Conservation (phyloP, 2,329 filamentous ascomycete genomes). For the Microcera coccophila region DNA sequence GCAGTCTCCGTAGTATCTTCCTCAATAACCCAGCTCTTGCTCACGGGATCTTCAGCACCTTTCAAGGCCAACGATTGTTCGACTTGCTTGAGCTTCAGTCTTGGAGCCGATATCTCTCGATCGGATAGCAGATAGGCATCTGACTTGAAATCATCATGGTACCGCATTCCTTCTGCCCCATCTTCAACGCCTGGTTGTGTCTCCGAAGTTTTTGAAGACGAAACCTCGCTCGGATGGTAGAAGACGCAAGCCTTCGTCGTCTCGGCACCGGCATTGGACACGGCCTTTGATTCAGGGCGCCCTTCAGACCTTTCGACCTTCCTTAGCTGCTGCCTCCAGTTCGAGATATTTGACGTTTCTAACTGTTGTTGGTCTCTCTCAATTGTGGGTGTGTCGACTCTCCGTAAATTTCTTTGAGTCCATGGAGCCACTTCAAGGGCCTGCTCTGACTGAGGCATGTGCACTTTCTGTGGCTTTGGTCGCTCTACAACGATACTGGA, state of each 20-base stretch:
- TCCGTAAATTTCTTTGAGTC: not conserved
- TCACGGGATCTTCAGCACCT: constrained; percentile 14
- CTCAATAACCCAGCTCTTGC: not conserved
- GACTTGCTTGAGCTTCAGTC: constrained; percentile 26
- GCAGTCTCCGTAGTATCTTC: constrained; percentile 2
- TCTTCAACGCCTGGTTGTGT: no score
- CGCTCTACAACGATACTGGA: no score
- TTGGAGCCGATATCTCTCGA: constrained; percentile 16
- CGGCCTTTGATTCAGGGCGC: constrained; percentile 7
- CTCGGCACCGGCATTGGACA: constrained; percentile 14
- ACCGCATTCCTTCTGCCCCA: no score
- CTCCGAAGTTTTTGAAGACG: constrained; percentile 9
- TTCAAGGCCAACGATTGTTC: constrained; percentile 27
- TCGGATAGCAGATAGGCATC: no score
- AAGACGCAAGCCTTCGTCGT: constrained; percentile 22
- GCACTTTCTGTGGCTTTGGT: no score
- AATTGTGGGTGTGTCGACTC: constrained; percentile 3
- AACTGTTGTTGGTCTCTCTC: constrained; percentile 1
- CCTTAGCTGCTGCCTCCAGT: constrained; percentile 23
- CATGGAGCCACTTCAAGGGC: not conserved
- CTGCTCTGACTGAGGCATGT: not conserved
- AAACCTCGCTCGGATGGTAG: constrained; percentile 19
- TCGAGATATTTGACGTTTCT: constrained; percentile 13
- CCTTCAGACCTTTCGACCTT: constrained; percentile 20
- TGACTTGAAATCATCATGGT: no score